Conservation (phyloP, 176 grass and related monocot species). For the Oryza brachyantha region DNA sequence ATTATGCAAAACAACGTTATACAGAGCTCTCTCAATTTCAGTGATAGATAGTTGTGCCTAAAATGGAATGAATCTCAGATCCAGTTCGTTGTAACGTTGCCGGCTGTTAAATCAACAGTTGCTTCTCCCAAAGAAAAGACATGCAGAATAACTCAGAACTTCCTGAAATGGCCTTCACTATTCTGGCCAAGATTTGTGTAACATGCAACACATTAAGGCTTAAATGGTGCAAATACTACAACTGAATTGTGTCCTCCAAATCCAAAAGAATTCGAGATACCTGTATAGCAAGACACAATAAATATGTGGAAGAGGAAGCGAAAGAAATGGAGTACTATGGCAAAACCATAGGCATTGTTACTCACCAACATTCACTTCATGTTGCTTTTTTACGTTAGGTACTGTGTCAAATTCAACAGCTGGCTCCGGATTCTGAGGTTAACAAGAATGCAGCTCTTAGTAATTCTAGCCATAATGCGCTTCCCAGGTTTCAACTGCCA, state of each 20-base stretch:
- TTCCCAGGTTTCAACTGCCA: not conserved
- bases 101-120: constrained; percentile 12
- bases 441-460: constrained; percentile 9
- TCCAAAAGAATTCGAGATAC: constrained; percentile 97
- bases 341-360: not conserved
- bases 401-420: constrained; percentile 90
- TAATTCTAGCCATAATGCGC: not conserved
- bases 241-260: constrained; percentile 98
- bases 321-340: not conserved
- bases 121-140: constrained; percentile 18
- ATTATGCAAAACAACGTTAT: constrained; percentile 31
- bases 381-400: constrained; percentile 81
- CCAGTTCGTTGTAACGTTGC: constrained; percentile 25
- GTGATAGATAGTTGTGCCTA: constrained; percentile 14
- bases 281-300: constrained; percentile 32
- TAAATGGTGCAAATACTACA: constrained; percentile 95
- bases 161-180: not conserved
- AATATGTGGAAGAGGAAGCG: constrained; percentile 3
- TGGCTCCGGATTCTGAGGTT: constrained; percentile 69
- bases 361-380: constrained; percentile 98
- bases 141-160: constrained; percentile 16
- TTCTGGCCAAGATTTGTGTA: constrained; percentile 32
- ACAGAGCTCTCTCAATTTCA: constrained; percentile 31
- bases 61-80: constrained; percentile 27
- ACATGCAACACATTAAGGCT: constrained; percentile 47